These are phyloP conservation scores for Zychaea mexicana DNA, from an alignment of 371 early-diverging fungal genomes.

Conservation along the genomic window DNA sequence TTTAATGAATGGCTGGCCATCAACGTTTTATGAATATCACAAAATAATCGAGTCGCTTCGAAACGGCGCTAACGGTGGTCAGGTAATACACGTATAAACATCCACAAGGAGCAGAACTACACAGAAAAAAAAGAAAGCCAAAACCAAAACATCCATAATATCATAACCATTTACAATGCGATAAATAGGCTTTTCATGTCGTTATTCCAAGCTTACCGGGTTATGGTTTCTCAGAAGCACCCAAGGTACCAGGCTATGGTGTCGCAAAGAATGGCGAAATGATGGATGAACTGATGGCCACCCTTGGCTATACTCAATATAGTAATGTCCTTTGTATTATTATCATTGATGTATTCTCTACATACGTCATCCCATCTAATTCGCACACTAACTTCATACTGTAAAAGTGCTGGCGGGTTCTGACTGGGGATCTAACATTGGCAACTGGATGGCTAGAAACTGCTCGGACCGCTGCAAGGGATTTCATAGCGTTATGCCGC, in stretches of 20 bases:
- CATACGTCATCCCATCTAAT: too few relatives aligned
- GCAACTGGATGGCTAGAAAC: slow-evolving; percentile 37
- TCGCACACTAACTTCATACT: neutral
- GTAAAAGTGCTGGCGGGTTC: slow-evolving; percentile 43
- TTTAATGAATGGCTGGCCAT: slow-evolving; percentile 73
- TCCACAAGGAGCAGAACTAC: neutral
- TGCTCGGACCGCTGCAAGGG: slow-evolving; percentile 44
- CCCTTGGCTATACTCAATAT: slow-evolving; percentile 58
- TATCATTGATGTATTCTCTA: too few relatives aligned
- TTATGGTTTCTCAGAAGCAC: slow-evolving; percentile 61
- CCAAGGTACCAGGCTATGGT: slow-evolving; percentile 42
- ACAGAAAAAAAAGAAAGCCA: neutral
- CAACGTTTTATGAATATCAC: slow-evolving; percentile 65
- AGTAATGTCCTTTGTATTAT: slow-evolving; percentile 12
- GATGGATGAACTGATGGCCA: slow-evolving; percentile 54
- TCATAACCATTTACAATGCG: neutral
- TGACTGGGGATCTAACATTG: slow-evolving; percentile 58
- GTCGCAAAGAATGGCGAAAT: slow-evolving; percentile 37
- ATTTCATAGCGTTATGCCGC: slow-evolving; percentile 47
- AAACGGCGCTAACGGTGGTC: slow-evolving; percentile 28
- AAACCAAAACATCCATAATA: neutral
- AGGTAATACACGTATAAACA: slow-evolving; percentile 13
- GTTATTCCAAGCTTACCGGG: slow-evolving; percentile 67
- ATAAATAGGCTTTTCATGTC: slow-evolving; percentile 54
- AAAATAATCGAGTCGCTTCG: slow-evolving; percentile 50